These are phyloP conservation scores for Pleoardoris graminearum DNA, from an alignment of 2,329 filamentous ascomycete genomes.

Conservation along the genomic window DNA sequence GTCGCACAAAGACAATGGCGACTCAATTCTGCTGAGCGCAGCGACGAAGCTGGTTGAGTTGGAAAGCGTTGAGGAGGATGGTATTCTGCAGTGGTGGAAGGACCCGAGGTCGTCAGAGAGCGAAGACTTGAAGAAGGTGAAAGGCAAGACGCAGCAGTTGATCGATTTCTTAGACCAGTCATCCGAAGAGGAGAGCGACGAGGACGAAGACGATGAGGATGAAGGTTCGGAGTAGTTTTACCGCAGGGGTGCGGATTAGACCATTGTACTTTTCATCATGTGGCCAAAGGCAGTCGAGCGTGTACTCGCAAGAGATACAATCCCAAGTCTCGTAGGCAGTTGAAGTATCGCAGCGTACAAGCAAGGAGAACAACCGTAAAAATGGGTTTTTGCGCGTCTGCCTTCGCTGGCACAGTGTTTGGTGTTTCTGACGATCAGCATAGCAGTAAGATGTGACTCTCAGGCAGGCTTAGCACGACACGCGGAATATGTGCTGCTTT, in stretches of 20 bases:
- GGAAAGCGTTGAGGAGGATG: slow-evolving; percentile 87
- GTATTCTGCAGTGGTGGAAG: slow-evolving; percentile 85
- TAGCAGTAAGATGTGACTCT: too few relatives aligned
- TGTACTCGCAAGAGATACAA: too few relatives aligned
- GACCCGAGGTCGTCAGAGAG: slow-evolving; percentile 69
- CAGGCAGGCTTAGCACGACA: too few relatives aligned
- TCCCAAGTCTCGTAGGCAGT: too few relatives aligned
- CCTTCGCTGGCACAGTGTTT: not conserved
- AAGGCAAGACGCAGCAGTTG: slow-evolving; percentile 73
- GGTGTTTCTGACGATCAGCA: too few relatives aligned
- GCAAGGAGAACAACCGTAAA: not conserved
- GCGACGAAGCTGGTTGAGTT: slow-evolving; percentile 83
- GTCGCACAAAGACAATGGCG: slow-evolving; percentile 64
- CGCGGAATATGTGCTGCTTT: too few relatives aligned
- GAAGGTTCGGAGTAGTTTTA: slow-evolving; percentile 39
- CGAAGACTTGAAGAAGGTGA: slow-evolving; percentile 70
- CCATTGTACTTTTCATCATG: not conserved
- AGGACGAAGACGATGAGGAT: slow-evolving; percentile 57
- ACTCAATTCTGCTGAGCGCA: slow-evolving; percentile 72
- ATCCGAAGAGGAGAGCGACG: slow-evolving; percentile 69
- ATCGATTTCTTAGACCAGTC: slow-evolving; percentile 81
- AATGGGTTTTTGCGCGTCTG: not conserved
- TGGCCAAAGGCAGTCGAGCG: not conserved
- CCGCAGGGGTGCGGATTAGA: not conserved
- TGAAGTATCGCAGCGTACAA: too few relatives aligned